Base-by-base conservation (phyloP, 1,139 yeast species). In the Sugiyamaella paludigena region DNA sequence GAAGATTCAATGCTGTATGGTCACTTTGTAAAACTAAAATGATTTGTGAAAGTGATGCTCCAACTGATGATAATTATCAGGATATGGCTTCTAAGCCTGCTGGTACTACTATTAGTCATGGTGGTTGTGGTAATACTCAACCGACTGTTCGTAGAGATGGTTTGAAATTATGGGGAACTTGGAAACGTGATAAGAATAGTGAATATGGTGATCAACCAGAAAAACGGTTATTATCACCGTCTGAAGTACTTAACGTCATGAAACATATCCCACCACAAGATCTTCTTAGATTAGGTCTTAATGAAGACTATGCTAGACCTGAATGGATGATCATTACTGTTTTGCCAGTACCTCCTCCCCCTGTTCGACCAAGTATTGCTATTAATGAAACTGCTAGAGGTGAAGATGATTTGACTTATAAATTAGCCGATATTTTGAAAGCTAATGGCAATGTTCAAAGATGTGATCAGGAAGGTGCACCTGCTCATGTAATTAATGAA, bases 281-380 rank as follows among this genome's bases (percentile, higher is more conserved):
- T 67, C 83, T 95, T 56, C 75, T 71, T 48, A 81, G 80, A 58
- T 70, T 94, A 55, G 99, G 99, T 7, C 84, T 92, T 69, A 88
- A 87, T 65, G 95, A 88, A 66, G 98, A 92, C 65, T 92, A 88
- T 64, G 95, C 98, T 1, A 83, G 98, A 65, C 99, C 99, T 1
- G 99, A 94, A 70, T 94, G 98, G 99, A 83, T 94, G 84, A 78
- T 94, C 57, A 80, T 94, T 57, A 91, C 98, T 2, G 98, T 92
- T 13, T 76, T 94, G 62, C 98, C 98, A 1, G 98, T 94, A n/a
- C 99, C 99, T 39, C 99, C 99, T 47, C 98, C 98, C 51, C 98
- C 98, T 32, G 98, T 94, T 32, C 85, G 99, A 71, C 99, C 99
- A 13, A 87, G 96, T 36, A 92, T 94, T 73, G 96, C 98, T 1